These are phyloP conservation scores for Pythium scleroteichum DNA, from an alignment of 352 stramenopile species.

Conservation along the genomic window DNA sequence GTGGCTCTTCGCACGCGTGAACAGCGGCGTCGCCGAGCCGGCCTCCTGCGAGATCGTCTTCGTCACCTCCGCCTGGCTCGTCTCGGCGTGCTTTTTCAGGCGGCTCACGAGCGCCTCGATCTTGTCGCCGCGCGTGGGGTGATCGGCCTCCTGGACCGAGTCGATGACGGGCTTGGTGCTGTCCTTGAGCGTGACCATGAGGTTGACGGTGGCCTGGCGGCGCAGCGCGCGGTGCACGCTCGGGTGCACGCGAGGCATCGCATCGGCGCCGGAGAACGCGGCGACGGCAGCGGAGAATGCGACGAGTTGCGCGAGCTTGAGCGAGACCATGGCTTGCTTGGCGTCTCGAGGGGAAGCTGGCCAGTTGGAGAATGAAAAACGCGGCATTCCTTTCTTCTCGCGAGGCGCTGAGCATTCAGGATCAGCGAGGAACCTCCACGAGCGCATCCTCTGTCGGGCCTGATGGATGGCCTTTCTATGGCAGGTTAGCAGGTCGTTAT, in stretches of 20 bases:
- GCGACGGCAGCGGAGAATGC: not conserved
- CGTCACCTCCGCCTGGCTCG: slow-evolving; percentile 6
- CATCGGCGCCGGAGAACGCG: not conserved
- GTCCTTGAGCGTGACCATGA: slow-evolving; percentile 37
- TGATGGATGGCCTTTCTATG: too few relatives aligned
- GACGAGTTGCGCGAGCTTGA: not conserved
- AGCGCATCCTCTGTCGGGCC: too few relatives aligned
- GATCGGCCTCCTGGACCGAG: slow-evolving; percentile 23
- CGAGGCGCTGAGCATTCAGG: not conserved
- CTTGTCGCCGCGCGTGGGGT: slow-evolving; percentile 18
- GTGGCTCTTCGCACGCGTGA: slow-evolving; percentile 24
- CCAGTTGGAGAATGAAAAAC: slow-evolving; percentile 1
- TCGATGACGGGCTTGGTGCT: slow-evolving; percentile 8
- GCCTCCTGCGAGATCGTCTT: slow-evolving; percentile 19
- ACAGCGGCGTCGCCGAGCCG: slow-evolving; percentile 18
- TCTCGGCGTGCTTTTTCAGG: slow-evolving; percentile 6
- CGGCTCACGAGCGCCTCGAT: slow-evolving; percentile 12
- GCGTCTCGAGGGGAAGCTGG: not conserved
- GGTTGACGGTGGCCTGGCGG: slow-evolving; percentile 32
- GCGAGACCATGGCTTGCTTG: not conserved
- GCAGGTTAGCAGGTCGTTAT: too few relatives aligned
- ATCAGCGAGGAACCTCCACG: too few relatives aligned
- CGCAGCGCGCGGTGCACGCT: slow-evolving; percentile 34
- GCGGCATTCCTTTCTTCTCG: not conserved
- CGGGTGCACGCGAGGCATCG: slow-evolving; percentile 18